Percentiles rank a stretch among this genome's conserved stretches.
Evolutionary conservation across 1,284 basidiomycete genomes (phyloP).

Genomic region (Chalciporus sp.): DNA sequence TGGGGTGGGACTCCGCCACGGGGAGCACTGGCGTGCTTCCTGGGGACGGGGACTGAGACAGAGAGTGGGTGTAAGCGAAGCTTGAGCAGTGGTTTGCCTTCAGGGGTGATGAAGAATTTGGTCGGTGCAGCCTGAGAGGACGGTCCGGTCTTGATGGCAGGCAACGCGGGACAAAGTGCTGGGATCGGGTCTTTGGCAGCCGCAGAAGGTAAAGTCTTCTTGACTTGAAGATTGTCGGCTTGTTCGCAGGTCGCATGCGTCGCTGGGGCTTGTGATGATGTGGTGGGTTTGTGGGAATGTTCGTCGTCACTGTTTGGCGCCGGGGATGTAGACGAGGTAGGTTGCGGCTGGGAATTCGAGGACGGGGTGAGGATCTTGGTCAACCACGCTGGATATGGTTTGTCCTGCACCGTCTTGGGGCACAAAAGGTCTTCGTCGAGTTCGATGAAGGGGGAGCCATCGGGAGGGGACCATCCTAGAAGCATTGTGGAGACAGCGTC

Average conservation of each 20-base stretch:
- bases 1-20: constrained; percentile 34
- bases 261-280: neutral
- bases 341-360: neutral
- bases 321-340: neutral
- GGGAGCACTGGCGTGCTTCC: constrained; percentile 21
- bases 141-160: neutral
- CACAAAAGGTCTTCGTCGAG: constrained; percentile 19
- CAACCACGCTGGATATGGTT: constrained; percentile 11
- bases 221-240: neutral
- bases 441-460: constrained; percentile 29
- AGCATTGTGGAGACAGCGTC: constrained; percentile 11
- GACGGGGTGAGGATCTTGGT: constrained; percentile 1
- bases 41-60: neutral
- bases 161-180: constrained; percentile 2
- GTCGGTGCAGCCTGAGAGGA: neutral
- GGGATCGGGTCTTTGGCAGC: neutral
- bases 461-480: constrained; percentile 28
- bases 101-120: neutral
- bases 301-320: neutral
- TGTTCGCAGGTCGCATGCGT: neutral
- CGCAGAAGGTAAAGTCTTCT: neutral
- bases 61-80: constrained; percentile 1
- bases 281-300: neutral
- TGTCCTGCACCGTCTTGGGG: constrained; percentile 6
- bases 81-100: constrained; percentile 13